Percentiles rank a stretch among this genome's conserved stretches.
Evolutionary conservation across 1,284 basidiomycete genomes (phyloP).

Genomic region (Pseudozyma flocculosa): DNA sequence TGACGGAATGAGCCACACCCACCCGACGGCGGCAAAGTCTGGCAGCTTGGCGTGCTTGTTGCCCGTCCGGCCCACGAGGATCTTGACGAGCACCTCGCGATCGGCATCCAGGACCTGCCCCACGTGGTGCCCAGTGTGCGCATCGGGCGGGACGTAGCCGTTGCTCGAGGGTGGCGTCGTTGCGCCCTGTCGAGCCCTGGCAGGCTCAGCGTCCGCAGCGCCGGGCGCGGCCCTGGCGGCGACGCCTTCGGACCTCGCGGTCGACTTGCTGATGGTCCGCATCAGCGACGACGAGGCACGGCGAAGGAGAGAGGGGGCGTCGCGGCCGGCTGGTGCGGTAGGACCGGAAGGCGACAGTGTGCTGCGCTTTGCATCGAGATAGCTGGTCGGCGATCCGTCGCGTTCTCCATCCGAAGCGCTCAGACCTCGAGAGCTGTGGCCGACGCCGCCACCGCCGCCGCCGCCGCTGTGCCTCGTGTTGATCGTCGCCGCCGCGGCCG

Average conservation of each 20-base stretch:
- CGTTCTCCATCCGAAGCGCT: too few relatives aligned
- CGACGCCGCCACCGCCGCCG: too few relatives aligned
- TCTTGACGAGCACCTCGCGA: constrained; percentile 53
- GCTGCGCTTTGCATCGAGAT: background rate
- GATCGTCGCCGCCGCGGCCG: too few relatives aligned
- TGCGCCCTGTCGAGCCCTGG: background rate
- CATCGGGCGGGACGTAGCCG: background rate
- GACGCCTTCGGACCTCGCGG: background rate
- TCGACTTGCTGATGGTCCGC: background rate
- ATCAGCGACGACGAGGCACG: background rate
- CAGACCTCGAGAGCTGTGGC: too few relatives aligned
- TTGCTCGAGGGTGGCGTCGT: background rate
- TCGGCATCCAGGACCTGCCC: constrained; percentile 50
- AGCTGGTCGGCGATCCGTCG: background rate
- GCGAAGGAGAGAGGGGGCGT: background rate
- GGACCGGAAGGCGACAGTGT: background rate
- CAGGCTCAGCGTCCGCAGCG: too few relatives aligned
- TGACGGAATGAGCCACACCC: constrained; percentile 57
- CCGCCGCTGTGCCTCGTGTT: too few relatives aligned
- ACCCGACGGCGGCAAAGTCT: constrained; percentile 51
- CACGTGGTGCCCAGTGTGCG: background rate
- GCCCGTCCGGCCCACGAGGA: constrained; percentile 54
- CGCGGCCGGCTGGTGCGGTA: too few relatives aligned
- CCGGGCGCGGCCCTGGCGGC: too few relatives aligned
- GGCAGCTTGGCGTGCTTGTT: constrained; percentile 52